Percentiles rank a stretch among this genome's conserved stretches.
These are phyloP conservation scores for Picochlorum sp. DNA, from an alignment of 139 green algal genomes.

Conservation along the genomic window DNA sequence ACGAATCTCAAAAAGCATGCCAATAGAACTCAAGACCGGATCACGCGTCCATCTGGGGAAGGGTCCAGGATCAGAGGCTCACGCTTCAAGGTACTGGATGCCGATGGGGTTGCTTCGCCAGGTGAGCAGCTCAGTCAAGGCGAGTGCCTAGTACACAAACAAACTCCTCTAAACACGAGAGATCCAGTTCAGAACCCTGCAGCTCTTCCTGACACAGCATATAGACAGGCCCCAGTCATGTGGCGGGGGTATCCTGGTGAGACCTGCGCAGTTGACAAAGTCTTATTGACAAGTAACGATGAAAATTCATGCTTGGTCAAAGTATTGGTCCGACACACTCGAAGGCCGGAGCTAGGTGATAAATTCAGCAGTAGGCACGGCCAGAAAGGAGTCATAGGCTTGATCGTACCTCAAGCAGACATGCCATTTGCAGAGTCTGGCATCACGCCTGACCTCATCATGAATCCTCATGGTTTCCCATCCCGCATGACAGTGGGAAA, in stretches of 20 bases:
- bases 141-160: conserved; percentile 89
- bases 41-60: conserved; percentile 35
- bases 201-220: conserved; percentile 53
- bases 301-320: conserved; percentile 82
- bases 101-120: conserved; percentile 76
- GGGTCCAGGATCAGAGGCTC: conserved; percentile 2
- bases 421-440: conserved; percentile 87
- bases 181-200: conserved; percentile 44
- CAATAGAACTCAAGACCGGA: conserved; percentile 81
- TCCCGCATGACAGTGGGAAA: conserved; percentile 82
- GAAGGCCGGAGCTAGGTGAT: conserved; percentile 91
- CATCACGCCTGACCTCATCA: conserved; percentile 82
- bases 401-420: conserved; percentile 84
- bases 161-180: conserved; percentile 75
- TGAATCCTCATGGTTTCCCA: conserved; percentile 82
- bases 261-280: conserved; percentile 83
- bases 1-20: conserved; percentile 75
- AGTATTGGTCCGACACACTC: conserved; percentile 84
- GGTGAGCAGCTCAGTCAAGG: conserved; percentile 72
- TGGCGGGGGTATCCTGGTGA: conserved; percentile 69
- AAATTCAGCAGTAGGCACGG: conserved; percentile 93
- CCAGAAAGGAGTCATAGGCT: conserved; percentile 92
- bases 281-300: conserved; percentile 93
- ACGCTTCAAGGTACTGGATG: conserved; percentile 64
- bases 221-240: conserved; percentile 37